Evolutionary conservation across 208 protist species (phyloP).

Genomic region (Leishmania aethiopica): DNA sequence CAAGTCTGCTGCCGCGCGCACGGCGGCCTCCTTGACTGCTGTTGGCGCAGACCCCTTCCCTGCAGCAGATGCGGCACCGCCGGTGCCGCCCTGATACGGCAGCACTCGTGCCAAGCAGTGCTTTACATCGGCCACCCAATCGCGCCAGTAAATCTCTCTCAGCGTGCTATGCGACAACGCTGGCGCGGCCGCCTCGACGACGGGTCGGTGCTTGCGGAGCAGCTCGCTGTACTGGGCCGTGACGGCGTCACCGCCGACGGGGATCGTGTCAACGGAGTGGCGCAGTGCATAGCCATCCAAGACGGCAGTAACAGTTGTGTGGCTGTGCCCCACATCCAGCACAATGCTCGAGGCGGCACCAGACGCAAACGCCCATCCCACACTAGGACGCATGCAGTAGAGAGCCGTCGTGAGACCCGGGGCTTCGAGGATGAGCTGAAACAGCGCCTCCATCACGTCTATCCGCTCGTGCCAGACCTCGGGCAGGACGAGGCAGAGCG

Average conservation of each 20-base stretch:
- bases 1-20: neutral
- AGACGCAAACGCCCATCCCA: constrained; percentile 68
- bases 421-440: constrained; percentile 62
- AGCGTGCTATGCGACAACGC: constrained; percentile 11
- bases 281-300: constrained; percentile 83
- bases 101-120: constrained; percentile 29
- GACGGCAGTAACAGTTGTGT: constrained; percentile 74
- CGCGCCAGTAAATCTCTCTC: constrained; percentile 19
- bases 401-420: constrained; percentile 49
- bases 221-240: constrained; percentile 46
- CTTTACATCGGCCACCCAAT: constrained; percentile 47
- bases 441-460: constrained; percentile 62
- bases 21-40: neutral
- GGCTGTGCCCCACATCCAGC: constrained; percentile 77
- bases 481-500: constrained; percentile 78
- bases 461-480: constrained; percentile 75
- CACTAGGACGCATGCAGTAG: constrained; percentile 80
- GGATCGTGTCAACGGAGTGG: constrained; percentile 45
- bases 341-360: constrained; percentile 74
- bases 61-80: neutral
- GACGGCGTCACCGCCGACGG: constrained; percentile 62
- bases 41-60: neutral
- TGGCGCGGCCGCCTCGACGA: constrained; percentile 22
- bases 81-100: neutral
- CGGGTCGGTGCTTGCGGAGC: constrained; percentile 25